A percentile compares a stretch with the other conserved stretches of the same genome.
phyloP scores from a whole-genome alignment of 345 rosid species.

The Conringia planisiliqua region DNA sequence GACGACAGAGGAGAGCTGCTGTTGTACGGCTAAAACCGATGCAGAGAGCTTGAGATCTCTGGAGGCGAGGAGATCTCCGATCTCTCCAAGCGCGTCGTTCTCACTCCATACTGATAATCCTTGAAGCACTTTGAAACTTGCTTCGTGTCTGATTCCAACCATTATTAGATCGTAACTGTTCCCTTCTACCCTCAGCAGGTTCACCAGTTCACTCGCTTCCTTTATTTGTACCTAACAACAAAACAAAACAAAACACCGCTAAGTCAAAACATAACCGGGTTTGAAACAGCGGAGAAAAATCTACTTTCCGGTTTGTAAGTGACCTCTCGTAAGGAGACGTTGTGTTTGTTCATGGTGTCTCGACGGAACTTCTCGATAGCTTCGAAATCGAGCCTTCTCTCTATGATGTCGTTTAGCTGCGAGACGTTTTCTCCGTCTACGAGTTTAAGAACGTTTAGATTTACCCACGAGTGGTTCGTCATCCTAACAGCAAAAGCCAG shows the following conservation, averaged over 20 bases:
- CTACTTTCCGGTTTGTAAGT: background rate
- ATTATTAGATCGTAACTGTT: constrained; percentile 31
- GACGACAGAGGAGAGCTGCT: constrained; percentile 25
- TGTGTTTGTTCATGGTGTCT: background rate
- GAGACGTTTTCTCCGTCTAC: background rate
- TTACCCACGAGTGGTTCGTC: background rate
- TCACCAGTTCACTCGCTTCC: constrained; percentile 13
- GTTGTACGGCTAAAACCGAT: constrained; percentile 35
- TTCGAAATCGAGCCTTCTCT: constrained; percentile 23
- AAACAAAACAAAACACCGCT: background rate
- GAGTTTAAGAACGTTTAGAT: constrained; percentile 15
- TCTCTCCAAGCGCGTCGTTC: constrained; percentile 35
- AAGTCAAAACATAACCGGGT: background rate
- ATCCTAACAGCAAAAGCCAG: constrained; percentile 33
- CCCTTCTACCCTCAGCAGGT: background rate
- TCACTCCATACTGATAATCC: constrained; percentile 42
- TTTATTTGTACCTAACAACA: background rate
- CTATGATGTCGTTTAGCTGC: constrained; percentile 11
- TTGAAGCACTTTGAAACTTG: background rate
- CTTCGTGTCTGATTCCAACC: constrained; percentile 39
- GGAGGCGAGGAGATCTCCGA: constrained; percentile 38
- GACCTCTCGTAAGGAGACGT: constrained; percentile 15
- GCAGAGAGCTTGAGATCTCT: constrained; percentile 27
- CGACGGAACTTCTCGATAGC: constrained; percentile 17
- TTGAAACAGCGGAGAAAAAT: background rate